Conservation (phyloP, 305 asterid species). For the Rubia peregrina region DNA sequence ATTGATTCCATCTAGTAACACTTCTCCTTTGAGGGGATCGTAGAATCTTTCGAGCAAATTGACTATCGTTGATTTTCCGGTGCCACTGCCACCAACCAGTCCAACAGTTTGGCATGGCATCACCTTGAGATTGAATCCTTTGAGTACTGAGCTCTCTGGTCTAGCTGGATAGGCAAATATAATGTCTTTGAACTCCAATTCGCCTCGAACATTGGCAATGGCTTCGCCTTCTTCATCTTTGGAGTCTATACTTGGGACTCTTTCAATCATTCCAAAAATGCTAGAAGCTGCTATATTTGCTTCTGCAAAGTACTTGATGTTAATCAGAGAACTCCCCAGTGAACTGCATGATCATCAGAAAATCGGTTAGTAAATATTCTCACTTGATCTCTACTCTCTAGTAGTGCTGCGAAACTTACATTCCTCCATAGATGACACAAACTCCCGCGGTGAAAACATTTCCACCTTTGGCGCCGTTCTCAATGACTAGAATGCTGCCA, state of each 20-base stretch:
- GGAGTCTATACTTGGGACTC: slow-evolving; percentile 38
- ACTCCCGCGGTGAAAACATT: slow-evolving; percentile 41
- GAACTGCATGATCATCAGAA: slow-evolving; percentile 13
- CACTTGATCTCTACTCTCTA: background rate
- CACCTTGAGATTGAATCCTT: slow-evolving; percentile 37
- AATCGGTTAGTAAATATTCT: background rate
- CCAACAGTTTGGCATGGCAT: slow-evolving; percentile 49
- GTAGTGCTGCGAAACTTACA: slow-evolving; percentile 32
- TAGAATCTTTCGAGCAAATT: slow-evolving; percentile 59
- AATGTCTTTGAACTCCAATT: slow-evolving; percentile 52
- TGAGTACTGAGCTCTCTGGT: slow-evolving; percentile 38
- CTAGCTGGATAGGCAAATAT: slow-evolving; percentile 59
- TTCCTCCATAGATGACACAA: slow-evolving; percentile 46
- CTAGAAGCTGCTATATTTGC: slow-evolving; percentile 44
- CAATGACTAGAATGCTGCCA: slow-evolving; percentile 50
- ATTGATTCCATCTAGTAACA: slow-evolving; percentile 49
- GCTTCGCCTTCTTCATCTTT: slow-evolving; percentile 34
- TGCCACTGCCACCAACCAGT: slow-evolving; percentile 68
- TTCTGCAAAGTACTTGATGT: slow-evolving; percentile 40
- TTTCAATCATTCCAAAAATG: slow-evolving; percentile 45
- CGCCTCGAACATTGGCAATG: slow-evolving; percentile 36
- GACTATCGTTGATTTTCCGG: slow-evolving; percentile 62
- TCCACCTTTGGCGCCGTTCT: slow-evolving; percentile 48
- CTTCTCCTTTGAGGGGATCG: slow-evolving; percentile 55
- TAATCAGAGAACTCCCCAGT: slow-evolving; percentile 29